Evolutionary conservation across 163 green algal species (phyloP).

Genomic region (Coccomyxa subellipsoidea): DNA sequence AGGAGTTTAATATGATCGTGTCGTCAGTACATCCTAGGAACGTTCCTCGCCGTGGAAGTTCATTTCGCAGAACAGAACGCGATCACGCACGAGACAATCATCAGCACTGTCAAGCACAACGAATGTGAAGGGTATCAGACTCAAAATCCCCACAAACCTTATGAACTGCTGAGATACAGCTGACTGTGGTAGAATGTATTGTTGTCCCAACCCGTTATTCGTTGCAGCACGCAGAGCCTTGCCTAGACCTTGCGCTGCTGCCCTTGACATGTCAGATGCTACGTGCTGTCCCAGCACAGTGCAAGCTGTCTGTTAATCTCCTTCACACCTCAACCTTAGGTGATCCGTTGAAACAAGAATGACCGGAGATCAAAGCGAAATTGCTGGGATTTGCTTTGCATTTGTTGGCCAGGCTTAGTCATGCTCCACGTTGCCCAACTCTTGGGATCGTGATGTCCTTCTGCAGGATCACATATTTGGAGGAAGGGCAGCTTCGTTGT

Average conservation of each 20-base stretch:
- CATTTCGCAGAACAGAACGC: no score
- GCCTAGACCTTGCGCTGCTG: background rate
- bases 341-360: background rate
- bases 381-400: background rate
- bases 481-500: no score
- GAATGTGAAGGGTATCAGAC: no score
- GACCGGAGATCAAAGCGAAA: background rate
- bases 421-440: background rate
- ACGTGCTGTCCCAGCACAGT: background rate
- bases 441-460: no score
- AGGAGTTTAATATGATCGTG: no score
- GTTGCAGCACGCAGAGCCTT: background rate
- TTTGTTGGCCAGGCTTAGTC: background rate
- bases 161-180: background rate
- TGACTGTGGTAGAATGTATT: background rate
- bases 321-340: no score
- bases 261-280: background rate
- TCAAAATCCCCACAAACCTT: background rate
- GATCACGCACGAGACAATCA: no score
- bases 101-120: no score
- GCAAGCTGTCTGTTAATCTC: no score
- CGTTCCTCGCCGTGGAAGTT: no score
- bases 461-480: no score
- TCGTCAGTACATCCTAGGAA: no score
- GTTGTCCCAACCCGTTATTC: background rate